Base-by-base conservation (phyloP, 2,329 filamentous ascomycete species). In the Tolypocladium nubicola region DNA sequence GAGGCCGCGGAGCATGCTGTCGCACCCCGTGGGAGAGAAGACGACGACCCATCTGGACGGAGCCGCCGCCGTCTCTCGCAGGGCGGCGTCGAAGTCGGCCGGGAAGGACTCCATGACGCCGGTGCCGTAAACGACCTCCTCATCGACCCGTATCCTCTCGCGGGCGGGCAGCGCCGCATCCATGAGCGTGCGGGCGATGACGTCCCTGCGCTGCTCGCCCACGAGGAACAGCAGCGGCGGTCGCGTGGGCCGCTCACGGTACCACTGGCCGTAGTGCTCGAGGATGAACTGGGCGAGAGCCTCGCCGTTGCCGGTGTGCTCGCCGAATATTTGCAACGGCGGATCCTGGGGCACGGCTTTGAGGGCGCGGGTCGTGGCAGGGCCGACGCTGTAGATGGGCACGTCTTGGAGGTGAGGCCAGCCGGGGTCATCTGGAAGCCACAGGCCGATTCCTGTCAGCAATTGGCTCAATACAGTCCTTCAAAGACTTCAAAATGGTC, bases 41-140 rank as follows among this genome's bases (percentile, higher is more conserved):
- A 94, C 86, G 1, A 92, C 86, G 0, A 90, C 79, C 89, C 90
- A 94, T 63, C 87, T 81, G 53, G 64, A 64, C 5, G 65, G 58
- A 2, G 68, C 66, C 37, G 67, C 64, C 7, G 67, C 62, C 2
- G 82, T 82, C 41, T 73, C 69, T 1, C 70, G 64, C 38, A 91
- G 72, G 1, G 77, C 68, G 0, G 65, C 63, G 1, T 69, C 71
- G 61, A 97, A 90, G 62, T 90, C 81, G 1, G 75, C 68, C 39
- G 84, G 80, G 70, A 99, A 97, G 1, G 85, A 86, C 50, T 82
- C 80, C 86, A 91, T 90, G 58, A 93, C 87, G 0, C 83, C 85
- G 0, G 93, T 97, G 59, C 89, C 87, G 68, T 99, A 99, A 14
- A 97, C 86, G 2, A 93, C 84, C 9, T 90, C 68, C 71, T 97